Percentiles rank a stretch among this genome's conserved stretches.
Conservation (phyloP, 257 asterid species). For the Solanum commersonii region DNA sequence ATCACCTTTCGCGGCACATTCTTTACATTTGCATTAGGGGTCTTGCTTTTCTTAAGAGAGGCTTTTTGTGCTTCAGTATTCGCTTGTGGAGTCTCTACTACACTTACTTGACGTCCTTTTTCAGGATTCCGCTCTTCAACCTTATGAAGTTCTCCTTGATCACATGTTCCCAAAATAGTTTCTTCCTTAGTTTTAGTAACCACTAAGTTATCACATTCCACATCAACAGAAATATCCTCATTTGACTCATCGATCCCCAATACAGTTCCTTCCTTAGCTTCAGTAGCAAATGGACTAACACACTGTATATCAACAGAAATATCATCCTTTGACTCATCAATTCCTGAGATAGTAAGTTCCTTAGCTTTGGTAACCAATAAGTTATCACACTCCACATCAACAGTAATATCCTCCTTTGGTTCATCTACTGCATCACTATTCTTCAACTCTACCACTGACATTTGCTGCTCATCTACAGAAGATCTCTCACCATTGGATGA, state of each 20-base stretch:
- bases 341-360: background rate
- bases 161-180: constrained; percentile 17
- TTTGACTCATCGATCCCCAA: background rate
- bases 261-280: constrained; percentile 10
- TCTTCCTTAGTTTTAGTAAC: constrained; percentile 20
- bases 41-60: constrained; percentile 20
- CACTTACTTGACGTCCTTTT: background rate
- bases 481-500: constrained; percentile 15
- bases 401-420: constrained; percentile 15
- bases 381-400: constrained; percentile 15
- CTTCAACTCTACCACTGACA: background rate
- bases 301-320: constrained; percentile 10
- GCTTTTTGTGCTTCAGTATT: constrained; percentile 6
- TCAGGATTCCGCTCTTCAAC: constrained; percentile 3
- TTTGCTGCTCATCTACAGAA: constrained; percentile 10
- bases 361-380: constrained; percentile 13
- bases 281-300: constrained; percentile 15
- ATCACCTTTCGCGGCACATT: constrained; percentile 45
- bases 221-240: constrained; percentile 14
- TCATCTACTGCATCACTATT: constrained; percentile 6
- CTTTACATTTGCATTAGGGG: constrained; percentile 20
- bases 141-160: constrained; percentile 12
- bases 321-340: constrained; percentile 16
- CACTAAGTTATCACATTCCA: constrained; percentile 11
- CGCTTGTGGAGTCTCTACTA: constrained; percentile 17